These are phyloP conservation scores for Pyrenophora teres DNA, from an alignment of 2,329 filamentous ascomycete species.

Conservation along the genomic window DNA sequence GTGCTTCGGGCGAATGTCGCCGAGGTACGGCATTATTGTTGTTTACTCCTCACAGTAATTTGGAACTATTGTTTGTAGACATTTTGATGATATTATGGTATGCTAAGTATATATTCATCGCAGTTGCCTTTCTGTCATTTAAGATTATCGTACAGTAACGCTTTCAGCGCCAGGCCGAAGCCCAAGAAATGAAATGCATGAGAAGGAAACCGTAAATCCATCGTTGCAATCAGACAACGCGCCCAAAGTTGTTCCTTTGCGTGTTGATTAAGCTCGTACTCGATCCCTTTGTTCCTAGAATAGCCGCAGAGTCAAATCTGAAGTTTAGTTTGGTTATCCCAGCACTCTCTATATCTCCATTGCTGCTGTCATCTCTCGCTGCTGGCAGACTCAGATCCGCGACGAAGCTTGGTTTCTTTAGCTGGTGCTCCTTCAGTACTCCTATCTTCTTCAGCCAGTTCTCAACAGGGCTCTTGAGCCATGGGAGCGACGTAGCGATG, in stretches of 20 bases:
- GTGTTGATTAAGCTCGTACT: slow-evolving; percentile 1
- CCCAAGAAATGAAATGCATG: slow-evolving; percentile 1
- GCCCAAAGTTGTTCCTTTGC: not conserved
- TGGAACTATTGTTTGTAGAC: too few relatives aligned
- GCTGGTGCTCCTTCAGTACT: slow-evolving; percentile 22
- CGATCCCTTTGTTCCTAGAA: slow-evolving; percentile 15
- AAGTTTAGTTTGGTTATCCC: slow-evolving; percentile 14
- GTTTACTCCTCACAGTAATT: not conserved
- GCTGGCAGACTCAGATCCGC: slow-evolving; percentile 12
- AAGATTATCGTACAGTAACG: not conserved
- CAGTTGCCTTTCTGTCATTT: too few relatives aligned
- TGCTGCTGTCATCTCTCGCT: slow-evolving; percentile 9
- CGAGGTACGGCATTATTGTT: slow-evolving; percentile 10
- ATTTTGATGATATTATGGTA: not conserved
- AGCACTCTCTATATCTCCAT: slow-evolving; percentile 9
- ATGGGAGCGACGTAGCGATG: slow-evolving; percentile 33
- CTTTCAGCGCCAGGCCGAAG: slow-evolving; percentile 7
- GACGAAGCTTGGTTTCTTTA: slow-evolving; percentile 28
- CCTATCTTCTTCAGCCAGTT: slow-evolving; percentile 26
- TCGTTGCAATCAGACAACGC: slow-evolving; percentile 5
- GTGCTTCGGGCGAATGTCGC: slow-evolving; percentile 13
- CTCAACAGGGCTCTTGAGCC: slow-evolving; percentile 29
- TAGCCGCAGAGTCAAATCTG: slow-evolving; percentile 20
- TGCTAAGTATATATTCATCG: not conserved
- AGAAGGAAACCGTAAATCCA: not conserved